These are phyloP conservation scores for Helminthosporium solani DNA, from an alignment of 2,329 filamentous ascomycete species.

Conservation along the genomic window DNA sequence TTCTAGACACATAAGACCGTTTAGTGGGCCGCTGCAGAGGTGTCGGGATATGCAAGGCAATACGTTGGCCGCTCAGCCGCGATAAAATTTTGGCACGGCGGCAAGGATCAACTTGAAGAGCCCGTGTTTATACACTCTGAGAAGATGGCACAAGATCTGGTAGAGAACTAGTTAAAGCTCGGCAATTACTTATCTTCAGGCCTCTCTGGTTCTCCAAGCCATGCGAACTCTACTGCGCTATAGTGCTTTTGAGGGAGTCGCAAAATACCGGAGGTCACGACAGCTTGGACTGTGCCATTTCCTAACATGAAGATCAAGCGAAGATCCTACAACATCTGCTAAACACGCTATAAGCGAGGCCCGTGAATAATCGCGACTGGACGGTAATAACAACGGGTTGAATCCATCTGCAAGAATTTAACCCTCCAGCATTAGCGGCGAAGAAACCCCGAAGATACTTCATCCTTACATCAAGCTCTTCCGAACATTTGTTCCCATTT, in stretches of 20 bases:
- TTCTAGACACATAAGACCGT: constrained; percentile 5
- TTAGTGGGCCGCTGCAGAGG: constrained; percentile 9
- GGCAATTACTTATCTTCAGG: too few species aligned
- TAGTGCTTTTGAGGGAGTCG: constrained; percentile 5
- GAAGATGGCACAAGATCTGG: constrained; percentile 3
- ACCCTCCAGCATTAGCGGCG: background rate
- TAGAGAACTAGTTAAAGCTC: too few species aligned
- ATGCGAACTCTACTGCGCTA: background rate
- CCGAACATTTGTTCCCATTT: constrained; percentile 1
- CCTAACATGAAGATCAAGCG: background rate
- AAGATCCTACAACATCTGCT: constrained; percentile 3
- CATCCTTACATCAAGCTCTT: background rate
- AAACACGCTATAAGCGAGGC: background rate
- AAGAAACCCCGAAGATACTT: background rate
- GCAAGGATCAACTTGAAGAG: constrained; percentile 4
- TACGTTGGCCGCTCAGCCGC: constrained; percentile 21
- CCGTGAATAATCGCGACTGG: constrained; percentile 9
- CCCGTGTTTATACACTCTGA: constrained; percentile 2
- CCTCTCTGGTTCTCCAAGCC: too few species aligned
- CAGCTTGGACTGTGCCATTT: constrained; percentile 1
- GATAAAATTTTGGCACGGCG: constrained; percentile 7
- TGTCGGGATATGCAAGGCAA: constrained; percentile 7
- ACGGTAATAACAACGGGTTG: constrained; percentile 10
- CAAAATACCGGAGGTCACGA: constrained; percentile 10
- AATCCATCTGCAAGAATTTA: constrained; percentile 3